phyloP scores from a whole-genome alignment of 768 basidiomycete species.

The Panaeolus cyanescens region DNA sequence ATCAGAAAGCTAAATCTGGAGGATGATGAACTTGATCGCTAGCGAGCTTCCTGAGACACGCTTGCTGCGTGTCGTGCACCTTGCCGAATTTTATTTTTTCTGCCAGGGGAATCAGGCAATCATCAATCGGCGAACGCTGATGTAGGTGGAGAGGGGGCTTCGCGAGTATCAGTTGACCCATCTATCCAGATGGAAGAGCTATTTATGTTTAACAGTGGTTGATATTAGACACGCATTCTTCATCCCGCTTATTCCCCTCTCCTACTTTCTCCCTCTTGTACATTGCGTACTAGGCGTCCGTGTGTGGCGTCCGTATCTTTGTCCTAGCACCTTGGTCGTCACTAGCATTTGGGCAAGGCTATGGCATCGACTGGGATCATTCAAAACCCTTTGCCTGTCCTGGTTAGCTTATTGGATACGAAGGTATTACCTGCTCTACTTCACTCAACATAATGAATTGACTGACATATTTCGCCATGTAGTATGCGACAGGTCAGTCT shows the following conservation, averaged over 20 bases:
- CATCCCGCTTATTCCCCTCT: background rate
- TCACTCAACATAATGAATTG: background rate
- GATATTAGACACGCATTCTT: background rate
- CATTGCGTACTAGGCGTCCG: background rate
- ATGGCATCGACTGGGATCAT: background rate
- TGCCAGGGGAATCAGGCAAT: background rate
- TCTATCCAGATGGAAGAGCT: background rate
- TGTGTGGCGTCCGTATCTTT: too few species aligned
- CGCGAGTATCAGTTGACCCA: background rate
- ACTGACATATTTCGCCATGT: background rate
- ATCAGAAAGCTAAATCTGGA: background rate
- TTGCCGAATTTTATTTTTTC: background rate
- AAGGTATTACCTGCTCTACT: background rate
- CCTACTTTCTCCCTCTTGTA: background rate
- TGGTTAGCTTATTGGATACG: background rate
- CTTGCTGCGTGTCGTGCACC: background rate
- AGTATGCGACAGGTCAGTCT: background rate
- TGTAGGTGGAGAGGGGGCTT: background rate
- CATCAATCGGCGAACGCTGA: background rate
- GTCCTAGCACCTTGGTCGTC: background rate
- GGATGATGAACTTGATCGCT: background rate
- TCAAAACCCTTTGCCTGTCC: background rate
- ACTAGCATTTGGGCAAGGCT: background rate
- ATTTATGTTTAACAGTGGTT: background rate
- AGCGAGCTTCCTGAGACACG: background rate